Percentiles rank a stretch among this genome's conserved stretches.
Evolutionary conservation across 208 protist species (phyloP).

Genomic region (Crithidia thermophila): DNA sequence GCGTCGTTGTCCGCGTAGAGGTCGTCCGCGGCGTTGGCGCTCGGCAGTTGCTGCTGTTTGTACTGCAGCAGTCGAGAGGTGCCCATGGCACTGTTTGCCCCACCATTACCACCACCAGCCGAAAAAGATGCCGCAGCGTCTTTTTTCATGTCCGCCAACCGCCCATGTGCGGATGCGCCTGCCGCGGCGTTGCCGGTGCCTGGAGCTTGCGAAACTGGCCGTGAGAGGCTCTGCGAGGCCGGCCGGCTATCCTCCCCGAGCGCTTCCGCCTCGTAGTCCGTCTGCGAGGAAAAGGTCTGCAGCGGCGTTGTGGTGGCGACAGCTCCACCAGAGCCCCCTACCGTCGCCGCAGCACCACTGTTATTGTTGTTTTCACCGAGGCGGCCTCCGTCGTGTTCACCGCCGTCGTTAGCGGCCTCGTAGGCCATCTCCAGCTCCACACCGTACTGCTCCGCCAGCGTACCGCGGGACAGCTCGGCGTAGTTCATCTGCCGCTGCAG

Average conservation of each 20-base stretch:
- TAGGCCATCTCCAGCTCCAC: slow-evolving; percentile 38
- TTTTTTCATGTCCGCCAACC: no score
- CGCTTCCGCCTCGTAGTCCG: background rate
- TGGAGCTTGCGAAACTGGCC: background rate
- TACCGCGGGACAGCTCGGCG: slow-evolving; percentile 47
- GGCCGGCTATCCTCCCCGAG: background rate
- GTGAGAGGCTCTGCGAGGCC: slow-evolving; percentile 1
- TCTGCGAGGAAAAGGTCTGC: background rate
- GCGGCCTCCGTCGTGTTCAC: background rate
- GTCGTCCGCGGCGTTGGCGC: background rate
- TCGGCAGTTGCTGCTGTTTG: slow-evolving; percentile 7
- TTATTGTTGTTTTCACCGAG: background rate
- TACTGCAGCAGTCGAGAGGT: slow-evolving; percentile 30
- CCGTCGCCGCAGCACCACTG: background rate
- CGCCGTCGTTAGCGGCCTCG: slow-evolving; percentile 12
- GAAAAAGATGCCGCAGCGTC: background rate
- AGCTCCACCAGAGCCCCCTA: background rate
- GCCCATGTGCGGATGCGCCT: background rate
- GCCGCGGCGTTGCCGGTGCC: background rate
- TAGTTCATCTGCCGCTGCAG: slow-evolving; percentile 87
- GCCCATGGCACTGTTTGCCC: no score
- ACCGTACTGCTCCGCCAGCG: slow-evolving; percentile 75
- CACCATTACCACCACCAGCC: background rate
- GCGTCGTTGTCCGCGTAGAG: background rate
- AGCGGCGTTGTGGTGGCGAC: background rate